Evolutionary conservation across 2,329 filamentous ascomycete species (phyloP).

Genomic region (Cladophialophora chaetospira): DNA sequence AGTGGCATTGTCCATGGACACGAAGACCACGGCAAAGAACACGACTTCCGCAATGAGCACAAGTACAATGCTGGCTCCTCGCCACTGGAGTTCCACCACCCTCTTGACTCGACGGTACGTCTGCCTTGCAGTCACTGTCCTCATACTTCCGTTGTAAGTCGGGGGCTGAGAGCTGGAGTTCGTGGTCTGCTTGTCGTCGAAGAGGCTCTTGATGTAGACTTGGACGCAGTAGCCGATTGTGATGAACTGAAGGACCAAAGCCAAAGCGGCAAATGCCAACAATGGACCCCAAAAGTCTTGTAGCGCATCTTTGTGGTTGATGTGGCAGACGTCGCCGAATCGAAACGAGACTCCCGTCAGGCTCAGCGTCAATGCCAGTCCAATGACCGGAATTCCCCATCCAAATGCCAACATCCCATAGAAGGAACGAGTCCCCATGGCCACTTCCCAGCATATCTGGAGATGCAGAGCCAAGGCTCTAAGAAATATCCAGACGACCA

Average conservation of each 20-base stretch:
- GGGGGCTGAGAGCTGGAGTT: constrained; percentile 68
- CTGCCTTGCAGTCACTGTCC: constrained; percentile 79
- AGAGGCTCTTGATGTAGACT: constrained; percentile 83
- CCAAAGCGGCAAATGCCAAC: constrained; percentile 72
- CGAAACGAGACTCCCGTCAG: constrained; percentile 92
- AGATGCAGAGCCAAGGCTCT: constrained; percentile 89
- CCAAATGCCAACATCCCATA: constrained; percentile 76
- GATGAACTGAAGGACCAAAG: constrained; percentile 76
- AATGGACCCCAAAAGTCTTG: constrained; percentile 89
- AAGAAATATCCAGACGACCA: constrained; percentile 87
- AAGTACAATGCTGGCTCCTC: constrained; percentile 84
- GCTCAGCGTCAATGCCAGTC: constrained; percentile 73
- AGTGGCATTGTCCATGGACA: constrained; percentile 78
- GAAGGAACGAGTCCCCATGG: constrained; percentile 87
- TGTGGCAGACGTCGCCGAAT: constrained; percentile 88
- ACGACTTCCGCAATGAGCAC: constrained; percentile 90
- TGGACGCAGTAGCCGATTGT: constrained; percentile 93
- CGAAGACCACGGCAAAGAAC: constrained; percentile 90
- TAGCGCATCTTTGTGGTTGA: constrained; percentile 85
- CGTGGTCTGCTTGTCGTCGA: constrained; percentile 70
- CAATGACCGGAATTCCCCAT: constrained; percentile 79
- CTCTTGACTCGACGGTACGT: constrained; percentile 84
- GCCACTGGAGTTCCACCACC: constrained; percentile 90
- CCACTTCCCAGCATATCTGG: constrained; percentile 96
- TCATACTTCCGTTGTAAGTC: constrained; percentile 73